Conservation (phyloP, 1,284 basidiomycete species). For the Boletus subluridellus region DNA sequence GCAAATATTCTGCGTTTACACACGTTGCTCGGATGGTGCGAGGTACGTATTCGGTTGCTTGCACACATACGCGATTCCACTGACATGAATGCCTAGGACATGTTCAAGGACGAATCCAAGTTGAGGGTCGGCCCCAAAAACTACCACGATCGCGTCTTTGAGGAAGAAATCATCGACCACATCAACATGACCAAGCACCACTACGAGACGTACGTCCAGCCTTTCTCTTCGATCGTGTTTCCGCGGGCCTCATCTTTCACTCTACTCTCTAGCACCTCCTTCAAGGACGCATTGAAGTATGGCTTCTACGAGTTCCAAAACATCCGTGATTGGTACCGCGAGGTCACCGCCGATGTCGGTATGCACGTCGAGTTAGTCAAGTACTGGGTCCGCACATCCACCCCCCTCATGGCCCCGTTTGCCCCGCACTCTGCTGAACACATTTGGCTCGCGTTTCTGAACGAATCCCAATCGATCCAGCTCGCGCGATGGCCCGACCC, state of each 20-base stretch:
- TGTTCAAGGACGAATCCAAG: constrained; percentile 62
- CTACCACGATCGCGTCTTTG: constrained; percentile 87
- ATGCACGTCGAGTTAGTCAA: constrained; percentile 84
- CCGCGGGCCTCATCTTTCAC: neutral
- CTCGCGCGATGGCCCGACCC: constrained; percentile 76
- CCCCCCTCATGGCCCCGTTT: constrained; percentile 83
- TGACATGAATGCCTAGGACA: constrained; percentile 54
- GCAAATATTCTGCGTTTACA: constrained; percentile 94
- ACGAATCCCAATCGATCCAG: constrained; percentile 77
- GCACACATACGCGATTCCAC: neutral
- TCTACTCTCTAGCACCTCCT: constrained; percentile 70
- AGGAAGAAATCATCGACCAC: constrained; percentile 87
- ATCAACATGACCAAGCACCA: constrained; percentile 77
- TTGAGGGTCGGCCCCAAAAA: constrained; percentile 68
- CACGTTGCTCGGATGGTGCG: constrained; percentile 90
- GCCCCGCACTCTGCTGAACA: constrained; percentile 96
- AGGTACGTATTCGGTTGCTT: constrained; percentile 48
- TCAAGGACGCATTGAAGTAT: constrained; percentile 93
- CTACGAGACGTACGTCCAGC: constrained; percentile 70
- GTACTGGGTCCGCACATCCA: constrained; percentile 80
- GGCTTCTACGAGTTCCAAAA: constrained; percentile 97
- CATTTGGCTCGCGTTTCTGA: constrained; percentile 78
- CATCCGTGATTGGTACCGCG: constrained; percentile 93
- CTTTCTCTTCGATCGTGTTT: neutral
- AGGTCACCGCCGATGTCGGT: constrained; percentile 83